These are phyloP conservation scores for Thalia dealbata DNA, from an alignment of 176 grass and related monocot species.

Conservation along the genomic window DNA sequence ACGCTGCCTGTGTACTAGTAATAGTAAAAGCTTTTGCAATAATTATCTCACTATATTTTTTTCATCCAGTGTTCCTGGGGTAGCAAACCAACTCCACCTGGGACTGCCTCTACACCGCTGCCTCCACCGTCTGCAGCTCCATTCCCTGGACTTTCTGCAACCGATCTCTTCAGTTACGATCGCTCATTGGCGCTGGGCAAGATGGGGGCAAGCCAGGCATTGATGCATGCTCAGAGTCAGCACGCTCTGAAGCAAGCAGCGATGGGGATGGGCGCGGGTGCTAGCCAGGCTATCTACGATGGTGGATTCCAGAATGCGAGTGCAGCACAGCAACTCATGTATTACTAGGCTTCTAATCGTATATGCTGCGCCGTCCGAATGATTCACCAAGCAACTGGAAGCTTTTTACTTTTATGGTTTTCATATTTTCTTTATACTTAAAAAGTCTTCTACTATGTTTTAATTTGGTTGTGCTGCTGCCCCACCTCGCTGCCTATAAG, in stretches of 20 bases:
- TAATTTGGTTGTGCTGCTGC: background rate
- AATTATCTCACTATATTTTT: background rate
- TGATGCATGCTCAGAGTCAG: slow-evolving; percentile 53
- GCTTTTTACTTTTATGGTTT: background rate
- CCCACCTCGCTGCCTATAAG: background rate
- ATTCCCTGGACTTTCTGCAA: slow-evolving; percentile 41
- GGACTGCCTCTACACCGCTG: slow-evolving; percentile 54
- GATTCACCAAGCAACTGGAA: background rate
- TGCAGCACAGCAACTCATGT: slow-evolving; percentile 71
- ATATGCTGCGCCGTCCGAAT: background rate
- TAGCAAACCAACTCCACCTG: slow-evolving; percentile 86
- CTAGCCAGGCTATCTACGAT: slow-evolving; percentile 68
- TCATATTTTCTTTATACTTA: background rate
- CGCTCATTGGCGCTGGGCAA: slow-evolving; percentile 58
- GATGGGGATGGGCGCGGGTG: slow-evolving; percentile 51
- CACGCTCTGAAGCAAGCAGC: slow-evolving; percentile 54
- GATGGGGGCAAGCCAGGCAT: slow-evolving; percentile 40
- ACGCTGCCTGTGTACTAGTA: background rate
- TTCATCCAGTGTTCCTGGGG: slow-evolving; percentile 86
- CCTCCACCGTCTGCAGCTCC: slow-evolving; percentile 54
- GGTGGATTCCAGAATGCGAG: slow-evolving; percentile 53
- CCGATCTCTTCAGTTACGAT: slow-evolving; percentile 63
- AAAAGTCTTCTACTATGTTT: background rate
- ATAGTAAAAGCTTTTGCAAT: no score
- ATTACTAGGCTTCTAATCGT: slow-evolving; percentile 33